phyloP scores from a whole-genome alignment of 2,329 filamentous ascomycete genomes.

The Hymenoscyphus occultus region DNA sequence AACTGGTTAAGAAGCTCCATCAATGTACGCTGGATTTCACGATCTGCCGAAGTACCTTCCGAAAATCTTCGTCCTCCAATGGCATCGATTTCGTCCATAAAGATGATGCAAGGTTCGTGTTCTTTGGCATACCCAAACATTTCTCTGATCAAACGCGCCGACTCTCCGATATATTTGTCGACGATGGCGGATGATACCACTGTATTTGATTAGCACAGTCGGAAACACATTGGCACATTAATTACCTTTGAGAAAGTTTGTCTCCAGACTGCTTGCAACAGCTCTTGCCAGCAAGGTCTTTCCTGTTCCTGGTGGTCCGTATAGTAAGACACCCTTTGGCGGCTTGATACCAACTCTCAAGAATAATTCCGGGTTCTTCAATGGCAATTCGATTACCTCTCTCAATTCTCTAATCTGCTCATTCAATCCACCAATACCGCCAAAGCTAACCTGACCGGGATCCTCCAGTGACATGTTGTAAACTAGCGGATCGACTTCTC shows the following conservation, averaged over 20 bases:
- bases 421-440: conserved; percentile 94
- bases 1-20: conserved; percentile 99
- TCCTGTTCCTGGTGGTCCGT: conserved; percentile 93
- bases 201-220: conserved; percentile 39
- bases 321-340: conserved; percentile 93
- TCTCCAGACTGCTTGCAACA: conserved; percentile 93
- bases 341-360: conserved; percentile 96
- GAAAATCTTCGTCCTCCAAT: conserved; percentile 96
- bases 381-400: conserved; percentile 94
- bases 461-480: conserved; percentile 99
- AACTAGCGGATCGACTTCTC: conserved; percentile 96
- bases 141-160: conserved; percentile 91
- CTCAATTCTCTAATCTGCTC: conserved; percentile 96
- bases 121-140: conserved; percentile 99
- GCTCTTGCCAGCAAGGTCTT: conserved; percentile 94
- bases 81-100: conserved; percentile 99
- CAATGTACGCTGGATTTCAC: conserved; percentile 95
- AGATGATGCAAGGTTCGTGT: conserved; percentile 99
- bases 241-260: conserved; percentile 94
- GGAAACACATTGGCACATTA: conserved; percentile 14
- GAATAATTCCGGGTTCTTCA: conserved; percentile 99
- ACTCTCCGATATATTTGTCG: conserved; percentile 99
- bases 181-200: conserved; percentile 98
- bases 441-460: conserved; percentile 95
- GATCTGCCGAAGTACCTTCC: conserved; percentile 94